phyloP scores from a whole-genome alignment of 75 land plant species.

The Pinus tabuliformis region DNA sequence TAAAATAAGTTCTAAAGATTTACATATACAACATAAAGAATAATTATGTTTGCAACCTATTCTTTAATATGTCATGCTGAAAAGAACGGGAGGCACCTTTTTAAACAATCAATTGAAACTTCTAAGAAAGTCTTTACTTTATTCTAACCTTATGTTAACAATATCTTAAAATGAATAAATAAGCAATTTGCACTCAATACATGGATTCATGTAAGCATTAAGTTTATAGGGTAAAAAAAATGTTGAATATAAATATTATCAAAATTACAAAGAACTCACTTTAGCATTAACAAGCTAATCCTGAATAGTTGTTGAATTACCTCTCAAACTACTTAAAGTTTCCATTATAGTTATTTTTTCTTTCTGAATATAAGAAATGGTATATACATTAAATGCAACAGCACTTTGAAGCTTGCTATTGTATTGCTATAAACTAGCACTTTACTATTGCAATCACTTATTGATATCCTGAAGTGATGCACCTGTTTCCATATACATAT shows the following conservation, averaged over 20 bases:
- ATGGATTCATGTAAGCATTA: no score
- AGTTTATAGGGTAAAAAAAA: no score
- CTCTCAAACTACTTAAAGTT: constrained; percentile 41
- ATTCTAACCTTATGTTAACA: neutral
- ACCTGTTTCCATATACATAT: constrained; percentile 15
- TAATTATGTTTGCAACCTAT: no score
- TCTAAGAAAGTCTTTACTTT: no score
- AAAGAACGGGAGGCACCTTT: neutral
- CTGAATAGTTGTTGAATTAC: constrained; percentile 24
- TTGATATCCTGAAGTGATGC: constrained; percentile 39
- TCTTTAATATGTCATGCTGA: neutral
- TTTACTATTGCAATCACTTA: constrained; percentile 47
- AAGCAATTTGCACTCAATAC: neutral
- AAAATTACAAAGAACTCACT: constrained; percentile 9
- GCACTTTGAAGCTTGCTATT: constrained; percentile 48
- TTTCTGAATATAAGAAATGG: constrained; percentile 29
- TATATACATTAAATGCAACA: constrained; percentile 30
- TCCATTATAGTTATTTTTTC: constrained; percentile 51
- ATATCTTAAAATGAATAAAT: neutral
- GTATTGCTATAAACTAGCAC: constrained; percentile 38
- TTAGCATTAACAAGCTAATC: constrained; percentile 30
- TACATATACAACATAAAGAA: no score
- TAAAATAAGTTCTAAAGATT: no score
- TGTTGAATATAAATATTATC: neutral
- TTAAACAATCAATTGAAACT: neutral